Evolutionary conservation across 768 basidiomycete genomes (phyloP).

Genomic region (Pleurotus pulmonarius): DNA sequence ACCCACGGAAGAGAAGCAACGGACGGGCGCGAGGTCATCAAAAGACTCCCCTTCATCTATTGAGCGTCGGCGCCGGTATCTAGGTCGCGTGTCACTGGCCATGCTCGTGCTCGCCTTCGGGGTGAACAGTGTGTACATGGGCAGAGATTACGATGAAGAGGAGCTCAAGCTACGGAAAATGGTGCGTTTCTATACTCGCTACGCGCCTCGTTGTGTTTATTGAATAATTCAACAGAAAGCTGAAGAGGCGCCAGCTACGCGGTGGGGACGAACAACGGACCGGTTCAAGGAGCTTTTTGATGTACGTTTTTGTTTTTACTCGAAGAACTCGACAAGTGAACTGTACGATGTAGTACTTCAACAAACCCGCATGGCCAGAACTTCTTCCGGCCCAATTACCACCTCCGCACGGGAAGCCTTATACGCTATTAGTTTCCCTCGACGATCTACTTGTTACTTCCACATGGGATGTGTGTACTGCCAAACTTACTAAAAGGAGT

Average conservation of each 20-base stretch:
- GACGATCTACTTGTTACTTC: conserved; percentile 91
- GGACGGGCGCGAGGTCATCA: conserved; percentile 76
- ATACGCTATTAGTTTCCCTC: conserved; percentile 86
- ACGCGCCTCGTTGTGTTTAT: no score
- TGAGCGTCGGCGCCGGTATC: conserved; percentile 62
- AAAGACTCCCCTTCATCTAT: conserved; percentile 76
- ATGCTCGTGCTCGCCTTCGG: conserved; percentile 54
- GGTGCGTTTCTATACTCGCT: conserved; percentile 34
- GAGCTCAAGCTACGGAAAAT: conserved; percentile 63
- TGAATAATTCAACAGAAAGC: conserved; percentile 34
- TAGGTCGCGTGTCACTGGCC: conserved; percentile 52
- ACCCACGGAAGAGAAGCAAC: conserved; percentile 35
- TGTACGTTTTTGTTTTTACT: conserved; percentile 35
- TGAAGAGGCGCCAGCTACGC: conserved; percentile 56
- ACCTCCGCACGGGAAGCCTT: conserved; percentile 80
- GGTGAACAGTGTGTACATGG: conserved; percentile 60
- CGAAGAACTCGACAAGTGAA: neutral
- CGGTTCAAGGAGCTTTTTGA: conserved; percentile 67
- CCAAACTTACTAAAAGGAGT: neutral
- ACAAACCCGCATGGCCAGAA: conserved; percentile 90
- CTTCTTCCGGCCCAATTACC: conserved; percentile 86
- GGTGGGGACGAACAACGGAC: conserved; percentile 61
- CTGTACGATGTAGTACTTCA: conserved; percentile 65
- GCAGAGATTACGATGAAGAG: conserved; percentile 73
- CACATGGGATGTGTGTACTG: conserved; percentile 88